phyloP scores from a whole-genome alignment of 148 eudicot genomes.

The Dysphania ambrosioides region DNA sequence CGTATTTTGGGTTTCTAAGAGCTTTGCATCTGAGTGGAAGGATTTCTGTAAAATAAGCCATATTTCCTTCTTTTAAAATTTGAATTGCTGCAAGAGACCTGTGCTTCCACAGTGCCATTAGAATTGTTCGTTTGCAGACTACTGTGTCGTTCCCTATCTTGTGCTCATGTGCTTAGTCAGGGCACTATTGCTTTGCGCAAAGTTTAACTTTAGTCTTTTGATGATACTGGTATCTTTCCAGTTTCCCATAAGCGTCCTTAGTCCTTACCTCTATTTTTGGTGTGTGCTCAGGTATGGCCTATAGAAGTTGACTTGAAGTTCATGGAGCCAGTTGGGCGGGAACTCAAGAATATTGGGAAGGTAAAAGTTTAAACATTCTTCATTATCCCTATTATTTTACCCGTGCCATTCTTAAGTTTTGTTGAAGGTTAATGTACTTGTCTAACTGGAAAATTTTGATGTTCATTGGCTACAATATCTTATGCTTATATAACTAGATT shows the following conservation, averaged over 20 bases:
- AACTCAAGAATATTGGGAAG: conserved; percentile 77
- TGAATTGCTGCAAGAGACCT: background rate
- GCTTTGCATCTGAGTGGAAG: background rate
- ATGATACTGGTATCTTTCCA: background rate
- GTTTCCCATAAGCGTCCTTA: background rate
- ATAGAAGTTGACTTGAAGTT: conserved; percentile 78
- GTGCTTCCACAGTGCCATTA: background rate
- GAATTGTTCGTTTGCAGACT: background rate
- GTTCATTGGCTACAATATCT: background rate
- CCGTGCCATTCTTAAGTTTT: background rate
- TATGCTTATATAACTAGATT: background rate
- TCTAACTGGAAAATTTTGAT: background rate
- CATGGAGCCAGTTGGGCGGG: conserved; percentile 86
- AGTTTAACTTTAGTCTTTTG: background rate
- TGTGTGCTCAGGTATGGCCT: conserved; percentile 74
- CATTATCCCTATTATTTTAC: background rate
- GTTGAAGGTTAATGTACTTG: background rate
- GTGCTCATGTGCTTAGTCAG: background rate
- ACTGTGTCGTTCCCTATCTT: background rate
- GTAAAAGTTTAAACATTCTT: conserved; percentile 34
- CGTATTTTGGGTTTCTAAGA: background rate
- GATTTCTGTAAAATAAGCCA: background rate
- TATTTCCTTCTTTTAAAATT: background rate
- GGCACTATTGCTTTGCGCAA: background rate
- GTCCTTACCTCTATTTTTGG: conserved; percentile 2